Base-by-base conservation (phyloP, 768 basidiomycete genomes). In the Pleurotus pulmonarius region DNA sequence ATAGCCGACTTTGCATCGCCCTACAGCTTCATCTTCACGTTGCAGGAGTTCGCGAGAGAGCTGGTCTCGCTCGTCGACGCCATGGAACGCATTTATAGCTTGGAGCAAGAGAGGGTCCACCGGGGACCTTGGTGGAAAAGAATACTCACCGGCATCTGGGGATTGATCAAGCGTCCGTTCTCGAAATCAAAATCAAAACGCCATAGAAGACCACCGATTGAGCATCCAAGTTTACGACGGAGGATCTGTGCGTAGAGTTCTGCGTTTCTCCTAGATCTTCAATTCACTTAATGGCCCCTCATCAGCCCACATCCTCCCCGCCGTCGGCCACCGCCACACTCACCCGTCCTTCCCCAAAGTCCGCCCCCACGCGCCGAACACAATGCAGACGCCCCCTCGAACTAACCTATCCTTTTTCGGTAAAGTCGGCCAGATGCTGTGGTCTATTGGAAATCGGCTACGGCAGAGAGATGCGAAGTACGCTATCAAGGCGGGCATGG, bases 21-120 rank as follows among this genome's bases (percentile, higher is more conserved):
- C 20, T 12, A 25, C 60, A 97, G 94, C 75, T 98, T 96, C 71
- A 89, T 97, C 60, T 99, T 98, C 71, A 96, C 94, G 0, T 69
- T 98, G 44, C 94, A 99, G 70, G 97, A 98, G 66, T 98, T 98
- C 67, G 83, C 92, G 6, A 77, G 81, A 57, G 96, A 98, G 69
- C 70, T 96, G 49, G 76, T 88, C 29, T 85, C 83, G 16, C 82
- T 98, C 9, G 80, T 92, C 0, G 91, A 94, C 66, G 87, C 91
- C 6, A 90, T 98, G 79, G 78, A 85, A 49, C 78, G 87, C 56
- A 86, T 98, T 46, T 87, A 90, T 55, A 79, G 73, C 54, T 81
- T 84, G 39, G 88, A 92, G 65, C 77, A 82, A 55, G 75, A 77
- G 22, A 71, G 73, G 44, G 61, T 70, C 13, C 64, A 65, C 44